Evolutionary conservation across 805 yeast genomes (phyloP).

Genomic region (Candida andamanensis): DNA sequence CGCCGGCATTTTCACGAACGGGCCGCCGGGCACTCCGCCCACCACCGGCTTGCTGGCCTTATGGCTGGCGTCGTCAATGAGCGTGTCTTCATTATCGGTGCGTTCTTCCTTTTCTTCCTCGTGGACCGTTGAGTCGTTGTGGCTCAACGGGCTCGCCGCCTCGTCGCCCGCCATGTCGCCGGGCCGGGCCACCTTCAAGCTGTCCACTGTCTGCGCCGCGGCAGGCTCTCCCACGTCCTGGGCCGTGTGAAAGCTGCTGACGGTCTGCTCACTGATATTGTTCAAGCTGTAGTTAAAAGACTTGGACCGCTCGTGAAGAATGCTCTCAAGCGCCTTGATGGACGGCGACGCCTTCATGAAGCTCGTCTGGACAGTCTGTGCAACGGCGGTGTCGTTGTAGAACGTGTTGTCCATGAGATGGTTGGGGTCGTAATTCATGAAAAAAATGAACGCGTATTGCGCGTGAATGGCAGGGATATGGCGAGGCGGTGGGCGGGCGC

Average conservation of each 20-base stretch:
- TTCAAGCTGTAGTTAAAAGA: slow-evolving; percentile 11
- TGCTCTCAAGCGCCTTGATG: slow-evolving; percentile 36
- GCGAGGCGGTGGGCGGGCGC: slow-evolving; percentile 1
- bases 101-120: slow-evolving; percentile 5
- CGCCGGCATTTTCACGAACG: slow-evolving; percentile 13
- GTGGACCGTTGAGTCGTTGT: slow-evolving; percentile 11
- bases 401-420: slow-evolving; percentile 29
- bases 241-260: slow-evolving; percentile 12
- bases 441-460: not conserved
- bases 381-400: no score
- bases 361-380: no score
- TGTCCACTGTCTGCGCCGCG: slow-evolving; percentile 1
- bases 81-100: slow-evolving; percentile 21
- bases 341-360: slow-evolving; percentile 38
- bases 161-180: no score
- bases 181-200: no score
- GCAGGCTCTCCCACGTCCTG: slow-evolving; percentile 3
- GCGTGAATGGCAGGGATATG: not conserved
- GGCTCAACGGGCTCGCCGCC: slow-evolving; percentile 8
- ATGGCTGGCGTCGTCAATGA: slow-evolving; percentile 15
- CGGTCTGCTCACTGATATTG: slow-evolving; percentile 6
- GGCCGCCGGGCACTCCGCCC: no score
- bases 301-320: slow-evolving; percentile 20
- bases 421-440: no score
- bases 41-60: no score